Conservation (phyloP, 805 yeast species). For the Zygoascus tannicola region DNA sequence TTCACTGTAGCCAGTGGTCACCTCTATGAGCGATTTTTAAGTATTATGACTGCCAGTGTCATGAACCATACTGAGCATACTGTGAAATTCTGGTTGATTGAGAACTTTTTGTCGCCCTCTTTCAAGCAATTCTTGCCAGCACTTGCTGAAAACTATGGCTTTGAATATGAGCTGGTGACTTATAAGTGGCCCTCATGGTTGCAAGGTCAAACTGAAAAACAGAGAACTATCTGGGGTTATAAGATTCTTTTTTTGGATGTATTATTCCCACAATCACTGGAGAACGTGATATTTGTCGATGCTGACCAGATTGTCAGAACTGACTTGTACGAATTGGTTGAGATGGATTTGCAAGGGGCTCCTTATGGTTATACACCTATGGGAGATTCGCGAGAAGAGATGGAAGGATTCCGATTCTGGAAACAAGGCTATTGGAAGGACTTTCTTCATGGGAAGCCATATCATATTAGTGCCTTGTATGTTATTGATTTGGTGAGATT, state of each 20-base stretch:
- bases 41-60: constrained; percentile 76
- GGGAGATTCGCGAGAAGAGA: constrained; percentile 72
- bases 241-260: constrained; percentile 82
- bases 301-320: constrained; percentile 76
- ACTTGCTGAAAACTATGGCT: constrained; percentile 49
- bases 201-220: constrained; percentile 65
- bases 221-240: constrained; percentile 79
- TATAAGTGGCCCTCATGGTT: constrained; percentile 94
- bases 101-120: constrained; percentile 65
- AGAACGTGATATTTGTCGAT: constrained; percentile 75
- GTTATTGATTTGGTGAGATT: constrained; percentile 67
- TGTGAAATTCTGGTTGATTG: constrained; percentile 80
- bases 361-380: constrained; percentile 83
- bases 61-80: constrained; percentile 52
- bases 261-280: constrained; percentile 68
- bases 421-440: constrained; percentile 83
- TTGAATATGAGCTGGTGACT: constrained; percentile 66
- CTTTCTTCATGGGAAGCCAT: constrained; percentile 44
- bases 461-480: constrained; percentile 78
- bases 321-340: constrained; percentile 59
- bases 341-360: constrained; percentile 64
- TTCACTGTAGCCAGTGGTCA: constrained; percentile 81
- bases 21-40: constrained; percentile 59
- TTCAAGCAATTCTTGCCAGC: constrained; percentile 52
- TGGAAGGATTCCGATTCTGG: constrained; percentile 89